Evolutionary conservation across 2,329 filamentous ascomycete genomes (phyloP).

Genomic region (Arthrobotrys entomopaga): DNA sequence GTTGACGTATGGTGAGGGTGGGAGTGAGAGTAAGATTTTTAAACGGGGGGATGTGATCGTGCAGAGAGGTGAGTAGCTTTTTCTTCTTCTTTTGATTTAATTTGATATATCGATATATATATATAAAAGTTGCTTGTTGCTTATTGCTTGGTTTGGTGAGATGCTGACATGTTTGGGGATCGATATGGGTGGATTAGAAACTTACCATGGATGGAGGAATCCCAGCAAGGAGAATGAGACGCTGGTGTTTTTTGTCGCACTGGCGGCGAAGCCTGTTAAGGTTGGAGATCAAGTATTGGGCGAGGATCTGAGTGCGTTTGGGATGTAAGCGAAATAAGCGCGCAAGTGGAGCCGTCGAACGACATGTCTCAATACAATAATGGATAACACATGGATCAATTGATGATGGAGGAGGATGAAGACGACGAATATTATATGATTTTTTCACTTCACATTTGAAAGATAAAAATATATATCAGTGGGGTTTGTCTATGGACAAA

Average conservation of each 20-base stretch:
- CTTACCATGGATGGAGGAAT: conserved; percentile 48
- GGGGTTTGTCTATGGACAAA: too few species aligned
- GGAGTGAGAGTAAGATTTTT: conserved; percentile 63
- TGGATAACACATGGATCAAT: too few species aligned
- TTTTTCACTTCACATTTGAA: too few species aligned
- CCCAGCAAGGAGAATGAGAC: conserved; percentile 47
- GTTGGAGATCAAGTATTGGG: conserved; percentile 38
- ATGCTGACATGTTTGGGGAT: not conserved
- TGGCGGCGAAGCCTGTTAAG: conserved; percentile 42
- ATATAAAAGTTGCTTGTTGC: not conserved
- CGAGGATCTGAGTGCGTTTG: conserved; percentile 32
- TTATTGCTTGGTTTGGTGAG: not conserved
- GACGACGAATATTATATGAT: too few species aligned
- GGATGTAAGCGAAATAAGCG: conserved; percentile 23
- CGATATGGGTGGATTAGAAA: conserved; percentile 10
- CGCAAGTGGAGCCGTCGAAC: not conserved
- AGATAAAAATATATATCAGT: too few species aligned
- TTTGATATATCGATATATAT: not conserved
- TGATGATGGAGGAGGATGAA: too few species aligned
- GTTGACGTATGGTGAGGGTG: conserved; percentile 66
- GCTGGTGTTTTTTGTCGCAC: conserved; percentile 48
- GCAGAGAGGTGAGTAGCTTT: conserved; percentile 65
- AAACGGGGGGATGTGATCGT: conserved; percentile 68
- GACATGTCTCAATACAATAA: too few species aligned
- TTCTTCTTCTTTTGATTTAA: conserved; percentile 2